Evolutionary conservation across 202 grass and related monocot genomes (phyloP).

Genomic region (Saccharum hybrid): DNA sequence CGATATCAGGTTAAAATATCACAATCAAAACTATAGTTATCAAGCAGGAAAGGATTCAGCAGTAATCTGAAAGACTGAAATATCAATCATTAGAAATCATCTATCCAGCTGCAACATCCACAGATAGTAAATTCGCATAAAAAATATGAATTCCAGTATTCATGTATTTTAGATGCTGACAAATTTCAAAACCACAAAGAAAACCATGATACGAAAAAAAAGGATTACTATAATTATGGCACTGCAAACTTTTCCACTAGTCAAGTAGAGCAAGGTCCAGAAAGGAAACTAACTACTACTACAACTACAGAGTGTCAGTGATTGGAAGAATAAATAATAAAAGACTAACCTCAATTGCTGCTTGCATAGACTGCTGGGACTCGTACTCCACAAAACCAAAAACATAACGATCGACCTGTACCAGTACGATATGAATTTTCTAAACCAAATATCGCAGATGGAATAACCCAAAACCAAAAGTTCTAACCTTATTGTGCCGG

Average conservation of each 20-base stretch:
- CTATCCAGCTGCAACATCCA: background rate
- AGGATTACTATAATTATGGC: background rate
- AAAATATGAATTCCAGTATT: background rate
- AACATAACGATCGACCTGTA: conserved; percentile 70
- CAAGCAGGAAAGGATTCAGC: background rate
- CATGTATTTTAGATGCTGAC: background rate
- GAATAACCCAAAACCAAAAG: conserved; percentile 23
- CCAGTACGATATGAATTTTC: conserved; percentile 4
- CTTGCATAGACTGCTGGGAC: conserved; percentile 79
- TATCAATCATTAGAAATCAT: background rate
- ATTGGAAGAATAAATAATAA: background rate
- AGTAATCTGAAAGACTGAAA: background rate
- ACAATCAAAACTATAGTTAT: conserved; percentile 2
- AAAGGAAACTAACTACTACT: background rate
- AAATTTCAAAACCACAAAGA: background rate
- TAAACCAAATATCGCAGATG: conserved; percentile 15
- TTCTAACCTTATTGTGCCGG: conserved; percentile 71
- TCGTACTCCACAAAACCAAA: conserved; percentile 93
- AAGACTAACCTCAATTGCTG: conserved; percentile 74
- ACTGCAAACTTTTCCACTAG: background rate
- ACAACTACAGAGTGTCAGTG: background rate
- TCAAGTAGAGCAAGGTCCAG: background rate
- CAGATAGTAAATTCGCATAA: background rate
- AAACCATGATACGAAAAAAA: background rate
- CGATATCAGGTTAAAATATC: background rate